A percentile compares a stretch with the other conserved stretches of the same genome.
phyloP scores from a whole-genome alignment of 495 filamentous ascomycete genomes.

The Geopyxis carbonaria region DNA sequence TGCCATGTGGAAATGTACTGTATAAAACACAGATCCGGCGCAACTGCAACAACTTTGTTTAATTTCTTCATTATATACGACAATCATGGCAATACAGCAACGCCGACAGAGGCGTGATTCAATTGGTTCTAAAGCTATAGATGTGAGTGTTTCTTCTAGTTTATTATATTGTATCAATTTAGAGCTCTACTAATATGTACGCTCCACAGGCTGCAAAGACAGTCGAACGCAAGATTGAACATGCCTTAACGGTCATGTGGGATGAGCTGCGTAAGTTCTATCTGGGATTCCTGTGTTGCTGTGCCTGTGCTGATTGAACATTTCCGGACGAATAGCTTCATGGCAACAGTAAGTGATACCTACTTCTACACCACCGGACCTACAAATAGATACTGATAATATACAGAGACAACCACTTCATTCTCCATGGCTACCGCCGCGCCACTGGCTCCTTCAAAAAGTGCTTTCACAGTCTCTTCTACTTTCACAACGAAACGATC shows the following conservation, averaged over 20 bases:
- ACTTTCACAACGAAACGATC: constrained; percentile 82
- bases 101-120: background rate
- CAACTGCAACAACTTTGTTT: too few species aligned
- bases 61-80: too few species aligned
- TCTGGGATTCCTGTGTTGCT: background rate
- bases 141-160: constrained; percentile 6
- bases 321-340: constrained; percentile 9
- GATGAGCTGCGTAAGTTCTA: constrained; percentile 19
- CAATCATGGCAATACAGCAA: constrained; percentile 2
- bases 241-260: constrained; percentile 18
- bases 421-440: constrained; percentile 54
- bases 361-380: background rate
- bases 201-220: constrained; percentile 8
- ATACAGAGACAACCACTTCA: constrained; percentile 52
- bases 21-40: too few species aligned
- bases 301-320: background rate
- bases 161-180: background rate
- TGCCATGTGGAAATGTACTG: too few species aligned
- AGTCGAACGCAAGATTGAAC: constrained; percentile 12
- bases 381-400: background rate
- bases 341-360: constrained; percentile 22
- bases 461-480: constrained; percentile 48
- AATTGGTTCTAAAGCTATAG: constrained; percentile 4
- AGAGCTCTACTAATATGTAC: background rate
- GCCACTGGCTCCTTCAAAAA: constrained; percentile 44